phyloP scores from a whole-genome alignment of 371 early-diverging fungal species.

The Lichtheimia hyalospora region DNA sequence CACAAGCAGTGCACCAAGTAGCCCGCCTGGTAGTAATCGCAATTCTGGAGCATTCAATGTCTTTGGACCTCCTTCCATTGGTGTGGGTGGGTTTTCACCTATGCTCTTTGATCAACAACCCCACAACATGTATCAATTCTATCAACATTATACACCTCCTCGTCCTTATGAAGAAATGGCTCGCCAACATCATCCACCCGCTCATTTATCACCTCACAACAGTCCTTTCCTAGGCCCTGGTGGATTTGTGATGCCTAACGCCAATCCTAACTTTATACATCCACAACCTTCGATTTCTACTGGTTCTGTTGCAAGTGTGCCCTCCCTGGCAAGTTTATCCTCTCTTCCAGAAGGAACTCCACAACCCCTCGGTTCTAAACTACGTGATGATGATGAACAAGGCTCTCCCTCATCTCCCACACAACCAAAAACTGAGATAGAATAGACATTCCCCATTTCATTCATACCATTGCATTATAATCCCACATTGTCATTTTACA shows the following conservation, averaged over 20 bases:
- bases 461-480: too few relatives aligned
- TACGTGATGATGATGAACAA: too few relatives aligned
- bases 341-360: too few relatives aligned
- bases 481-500: too few relatives aligned
- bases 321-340: too few relatives aligned
- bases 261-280: neutral
- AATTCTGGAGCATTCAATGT: too few relatives aligned
- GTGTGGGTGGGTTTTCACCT: conserved; percentile 16
- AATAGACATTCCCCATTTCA: too few relatives aligned
- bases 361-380: too few relatives aligned
- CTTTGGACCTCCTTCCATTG: conserved; percentile 1
- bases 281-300: neutral
- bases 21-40: neutral
- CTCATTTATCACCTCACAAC: conserved; percentile 10
- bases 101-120: conserved; percentile 19
- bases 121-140: conserved; percentile 43
- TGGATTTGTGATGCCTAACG: conserved; percentile 17
- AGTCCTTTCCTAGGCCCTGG: conserved; percentile 17
- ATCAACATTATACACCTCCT: conserved; percentile 38
- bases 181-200: conserved; percentile 14
- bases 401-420: too few relatives aligned
- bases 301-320: too few relatives aligned
- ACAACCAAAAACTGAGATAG: too few relatives aligned
- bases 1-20: neutral
- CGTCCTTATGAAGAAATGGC: conserved; percentile 42